A percentile compares a stretch with the other conserved stretches of the same genome.
phyloP scores from a whole-genome alignment of 1,284 basidiomycete species.

The Ganoderma resinaceum region DNA sequence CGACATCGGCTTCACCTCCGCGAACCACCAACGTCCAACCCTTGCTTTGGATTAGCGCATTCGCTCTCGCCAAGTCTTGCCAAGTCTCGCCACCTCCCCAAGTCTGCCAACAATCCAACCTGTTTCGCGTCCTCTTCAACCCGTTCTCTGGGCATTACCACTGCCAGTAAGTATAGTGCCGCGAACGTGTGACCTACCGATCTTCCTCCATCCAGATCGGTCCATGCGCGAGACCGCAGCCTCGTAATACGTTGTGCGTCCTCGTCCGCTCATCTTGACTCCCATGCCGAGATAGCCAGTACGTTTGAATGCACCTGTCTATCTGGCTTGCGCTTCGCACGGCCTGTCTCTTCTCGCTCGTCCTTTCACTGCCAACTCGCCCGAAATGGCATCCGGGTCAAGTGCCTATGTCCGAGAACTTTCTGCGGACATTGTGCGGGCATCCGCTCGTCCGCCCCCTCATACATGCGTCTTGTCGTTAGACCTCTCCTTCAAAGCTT shows the following conservation, averaged over 20 bases:
- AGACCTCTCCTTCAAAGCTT: background rate
- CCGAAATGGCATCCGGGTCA: background rate
- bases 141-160: background rate
- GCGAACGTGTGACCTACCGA: conserved; percentile 10
- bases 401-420: background rate
- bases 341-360: conserved; percentile 6
- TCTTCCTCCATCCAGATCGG: conserved; percentile 15
- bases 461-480: background rate
- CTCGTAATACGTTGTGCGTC: background rate
- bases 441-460: background rate
- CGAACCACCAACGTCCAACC: background rate
- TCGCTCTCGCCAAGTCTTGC: background rate
- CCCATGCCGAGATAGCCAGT: background rate
- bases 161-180: too few species aligned
- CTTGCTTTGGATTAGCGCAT: background rate
- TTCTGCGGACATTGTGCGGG: conserved; percentile 16
- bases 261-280: conserved; percentile 3
- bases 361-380: background rate
- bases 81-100: background rate
- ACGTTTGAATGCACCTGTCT: background rate
- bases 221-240: conserved; percentile 15
- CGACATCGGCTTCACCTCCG: background rate
- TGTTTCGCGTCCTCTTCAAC: background rate
- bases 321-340: conserved; percentile 9
- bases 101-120: background rate